Conservation (phyloP, 371 early-diverging fungal species). For the Dentiscutata heterogama region DNA sequence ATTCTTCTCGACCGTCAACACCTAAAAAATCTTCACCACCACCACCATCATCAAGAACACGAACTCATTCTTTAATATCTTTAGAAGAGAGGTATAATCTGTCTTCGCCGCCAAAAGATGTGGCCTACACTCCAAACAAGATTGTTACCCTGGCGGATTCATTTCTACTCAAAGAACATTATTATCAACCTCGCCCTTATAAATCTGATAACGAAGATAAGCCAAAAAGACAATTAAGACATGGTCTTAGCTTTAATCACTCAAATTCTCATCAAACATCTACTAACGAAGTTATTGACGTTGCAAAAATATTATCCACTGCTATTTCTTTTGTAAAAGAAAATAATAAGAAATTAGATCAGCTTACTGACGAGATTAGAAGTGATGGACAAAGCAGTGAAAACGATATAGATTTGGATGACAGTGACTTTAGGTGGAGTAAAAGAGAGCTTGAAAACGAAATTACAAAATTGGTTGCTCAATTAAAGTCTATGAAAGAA, state of each 20-base stretch:
- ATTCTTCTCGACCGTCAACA: slow-evolving; percentile 11
- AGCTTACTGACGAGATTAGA: slow-evolving; percentile 32
- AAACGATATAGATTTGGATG: slow-evolving; percentile 10
- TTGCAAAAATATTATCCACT: slow-evolving; percentile 43
- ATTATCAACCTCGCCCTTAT: background rate
- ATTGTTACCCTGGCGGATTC: slow-evolving; percentile 29
- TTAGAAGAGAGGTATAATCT: background rate
- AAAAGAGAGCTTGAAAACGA: slow-evolving; percentile 35
- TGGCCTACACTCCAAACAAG: background rate
- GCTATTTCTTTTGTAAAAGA: slow-evolving; percentile 34
- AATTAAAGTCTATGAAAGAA: slow-evolving; percentile 23
- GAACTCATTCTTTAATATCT: slow-evolving; percentile 36
- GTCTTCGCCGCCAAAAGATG: slow-evolving; percentile 5
- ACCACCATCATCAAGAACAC: background rate
- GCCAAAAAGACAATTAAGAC: slow-evolving; percentile 36
- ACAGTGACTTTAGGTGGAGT: background rate
- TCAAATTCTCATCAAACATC: slow-evolving; percentile 14
- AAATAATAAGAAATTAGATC: slow-evolving; percentile 40
- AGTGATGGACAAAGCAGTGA: slow-evolving; percentile 27
- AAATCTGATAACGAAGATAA: background rate
- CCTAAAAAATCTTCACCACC: slow-evolving; percentile 36
- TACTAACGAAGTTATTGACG: slow-evolving; percentile 10
- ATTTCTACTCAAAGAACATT: slow-evolving; percentile 19
- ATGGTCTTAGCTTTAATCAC: slow-evolving; percentile 39
- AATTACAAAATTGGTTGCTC: background rate